Conservation (phyloP, 495 filamentous ascomycete species). For the Neurospora sp. region DNA sequence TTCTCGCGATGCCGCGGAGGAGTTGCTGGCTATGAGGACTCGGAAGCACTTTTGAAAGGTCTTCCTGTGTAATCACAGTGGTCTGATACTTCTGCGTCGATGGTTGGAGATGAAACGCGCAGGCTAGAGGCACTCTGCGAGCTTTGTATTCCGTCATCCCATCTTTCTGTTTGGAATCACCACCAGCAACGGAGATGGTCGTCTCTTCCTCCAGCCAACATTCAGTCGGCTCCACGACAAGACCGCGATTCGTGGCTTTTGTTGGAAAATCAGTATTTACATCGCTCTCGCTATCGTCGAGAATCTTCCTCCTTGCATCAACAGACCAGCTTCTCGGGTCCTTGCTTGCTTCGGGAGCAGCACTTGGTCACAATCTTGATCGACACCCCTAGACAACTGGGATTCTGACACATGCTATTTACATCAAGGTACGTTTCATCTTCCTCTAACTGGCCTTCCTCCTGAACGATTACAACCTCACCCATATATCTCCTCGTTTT, state of each 20-base stretch:
- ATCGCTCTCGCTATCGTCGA: not conserved
- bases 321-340: not conserved
- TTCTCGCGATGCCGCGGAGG: not conserved
- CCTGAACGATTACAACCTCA: not conserved
- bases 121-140: not conserved
- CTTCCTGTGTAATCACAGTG: not conserved
- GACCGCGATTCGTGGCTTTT: not conserved
- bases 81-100: not conserved
- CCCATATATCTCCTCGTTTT: not conserved
- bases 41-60: not conserved
- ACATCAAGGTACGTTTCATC: not conserved
- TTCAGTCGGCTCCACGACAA: not conserved
- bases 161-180: not conserved
- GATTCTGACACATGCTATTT: not conserved
- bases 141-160: not conserved
- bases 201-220: not conserved
- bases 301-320: not conserved
- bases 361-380: not conserved
- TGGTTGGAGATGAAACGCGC: not conserved
- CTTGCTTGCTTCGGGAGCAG: not conserved
- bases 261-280: not conserved
- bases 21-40: not conserved
- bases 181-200: not conserved
- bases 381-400: not conserved
- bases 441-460: not conserved